A percentile compares a stretch with the other conserved stretches of the same genome.
These are phyloP conservation scores for Dittrichia graveolens DNA, from an alignment of 129 eudicot genomes.

Conservation along the genomic window DNA sequence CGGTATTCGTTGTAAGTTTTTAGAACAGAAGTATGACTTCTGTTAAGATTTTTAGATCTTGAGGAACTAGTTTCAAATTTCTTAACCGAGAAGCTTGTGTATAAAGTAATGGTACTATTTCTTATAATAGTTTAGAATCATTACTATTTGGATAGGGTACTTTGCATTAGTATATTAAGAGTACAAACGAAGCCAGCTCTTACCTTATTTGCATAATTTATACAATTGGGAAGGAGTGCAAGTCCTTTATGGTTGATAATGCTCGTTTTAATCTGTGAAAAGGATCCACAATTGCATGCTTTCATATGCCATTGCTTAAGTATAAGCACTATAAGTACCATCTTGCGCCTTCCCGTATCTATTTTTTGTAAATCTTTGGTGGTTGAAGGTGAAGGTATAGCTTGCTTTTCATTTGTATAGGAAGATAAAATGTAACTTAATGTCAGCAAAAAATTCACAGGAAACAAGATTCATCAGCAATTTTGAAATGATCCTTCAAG, in stretches of 20 bases:
- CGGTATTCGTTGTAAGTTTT: not conserved
- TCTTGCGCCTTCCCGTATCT: not conserved
- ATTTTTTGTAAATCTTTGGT: not conserved
- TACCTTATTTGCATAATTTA: not conserved
- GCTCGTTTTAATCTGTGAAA: not conserved
- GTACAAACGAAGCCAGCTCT: not conserved
- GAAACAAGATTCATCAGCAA: not conserved
- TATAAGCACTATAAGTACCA: not conserved
- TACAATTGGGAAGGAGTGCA: conserved; percentile 1
- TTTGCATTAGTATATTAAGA: not conserved
- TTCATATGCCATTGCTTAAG: not conserved
- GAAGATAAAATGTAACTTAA: not conserved
- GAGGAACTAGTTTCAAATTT: not conserved
- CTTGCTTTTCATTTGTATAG: not conserved
- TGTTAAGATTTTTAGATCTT: conserved; percentile 19
- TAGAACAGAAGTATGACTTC: not conserved
- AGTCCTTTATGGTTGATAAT: not conserved
- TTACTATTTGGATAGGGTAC: not conserved
- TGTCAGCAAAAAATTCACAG: not conserved
- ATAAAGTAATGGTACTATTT: not conserved
- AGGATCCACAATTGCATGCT: not conserved
- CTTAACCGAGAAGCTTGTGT: not conserved
- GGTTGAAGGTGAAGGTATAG: not conserved
- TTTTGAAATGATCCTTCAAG: conserved; percentile 9
- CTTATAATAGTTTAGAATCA: conserved; percentile 10